Evolutionary conservation across 306 rosid genomes (phyloP).

Genomic region (Vachellia pachyceras): DNA sequence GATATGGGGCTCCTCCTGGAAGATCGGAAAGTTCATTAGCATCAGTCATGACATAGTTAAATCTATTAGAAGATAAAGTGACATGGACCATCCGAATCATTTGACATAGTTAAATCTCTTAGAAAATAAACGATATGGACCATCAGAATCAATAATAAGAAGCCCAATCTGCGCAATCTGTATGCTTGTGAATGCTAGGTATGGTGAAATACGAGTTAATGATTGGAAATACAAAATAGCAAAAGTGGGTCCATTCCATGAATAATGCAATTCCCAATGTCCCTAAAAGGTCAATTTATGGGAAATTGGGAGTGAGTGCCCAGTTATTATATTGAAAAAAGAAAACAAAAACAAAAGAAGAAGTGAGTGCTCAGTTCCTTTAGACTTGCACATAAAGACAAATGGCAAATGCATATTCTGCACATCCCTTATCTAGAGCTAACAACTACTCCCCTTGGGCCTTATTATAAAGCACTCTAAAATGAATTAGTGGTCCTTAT

Average conservation of each 20-base stretch:
- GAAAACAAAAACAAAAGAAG: neutral
- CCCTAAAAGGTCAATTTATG: neutral
- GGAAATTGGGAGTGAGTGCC: neutral
- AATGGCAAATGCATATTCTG: neutral
- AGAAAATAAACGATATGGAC: too few species aligned
- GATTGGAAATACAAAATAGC: neutral
- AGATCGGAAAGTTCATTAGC: constrained; percentile 34
- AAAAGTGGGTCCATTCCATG: neutral
- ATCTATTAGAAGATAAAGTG: constrained; percentile 4
- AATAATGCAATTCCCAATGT: neutral
- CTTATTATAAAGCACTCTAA: neutral
- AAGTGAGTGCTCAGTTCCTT: neutral
- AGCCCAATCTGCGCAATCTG: neutral
- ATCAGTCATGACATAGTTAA: constrained; percentile 3
- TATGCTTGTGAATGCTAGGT: neutral
- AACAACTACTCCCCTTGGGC: neutral
- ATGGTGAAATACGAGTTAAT: neutral
- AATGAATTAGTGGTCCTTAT: neutral
- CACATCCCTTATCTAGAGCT: neutral
- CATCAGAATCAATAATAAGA: too few species aligned
- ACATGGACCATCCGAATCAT: neutral
- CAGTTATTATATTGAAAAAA: neutral
- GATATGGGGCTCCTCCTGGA: constrained; percentile 98
- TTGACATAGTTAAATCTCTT: too few species aligned
- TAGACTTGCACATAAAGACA: neutral